Conservation (phyloP, 2,329 filamentous ascomycete genomes). For the Catunica adiposa region DNA sequence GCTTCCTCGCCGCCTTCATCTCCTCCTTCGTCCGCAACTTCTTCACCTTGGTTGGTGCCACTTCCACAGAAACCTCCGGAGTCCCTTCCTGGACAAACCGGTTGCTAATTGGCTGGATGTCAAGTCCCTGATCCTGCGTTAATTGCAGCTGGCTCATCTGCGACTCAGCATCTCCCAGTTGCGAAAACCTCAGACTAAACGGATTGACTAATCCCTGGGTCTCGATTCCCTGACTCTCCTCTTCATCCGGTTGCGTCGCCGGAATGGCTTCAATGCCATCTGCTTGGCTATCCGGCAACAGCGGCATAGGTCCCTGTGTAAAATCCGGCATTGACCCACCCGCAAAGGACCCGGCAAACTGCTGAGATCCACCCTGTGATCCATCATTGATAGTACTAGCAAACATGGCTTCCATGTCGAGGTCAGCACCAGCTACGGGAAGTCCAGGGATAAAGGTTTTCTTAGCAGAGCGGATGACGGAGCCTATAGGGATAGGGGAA, state of each 20-base stretch:
- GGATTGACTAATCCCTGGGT: constrained; percentile 10
- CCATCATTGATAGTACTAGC: constrained; percentile 60
- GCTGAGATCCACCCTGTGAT: constrained; percentile 30
- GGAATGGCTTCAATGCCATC: constrained; percentile 26
- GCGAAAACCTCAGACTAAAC: constrained; percentile 28
- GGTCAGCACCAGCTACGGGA: constrained; percentile 41
- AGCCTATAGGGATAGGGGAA: constrained; percentile 37
- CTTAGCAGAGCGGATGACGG: constrained; percentile 49
- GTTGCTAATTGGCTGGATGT: constrained; percentile 53
- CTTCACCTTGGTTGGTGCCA: neutral
- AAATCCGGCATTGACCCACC: constrained; percentile 12
- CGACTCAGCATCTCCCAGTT: constrained; percentile 46
- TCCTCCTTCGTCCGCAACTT: constrained; percentile 29
- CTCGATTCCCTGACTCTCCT: constrained; percentile 21
- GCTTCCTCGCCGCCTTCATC: constrained; percentile 16
- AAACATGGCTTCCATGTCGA: constrained; percentile 80
- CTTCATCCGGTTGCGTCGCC: constrained; percentile 22
- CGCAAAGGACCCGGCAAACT: constrained; percentile 17
- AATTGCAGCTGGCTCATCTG: constrained; percentile 12
- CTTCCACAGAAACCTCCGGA: neutral
- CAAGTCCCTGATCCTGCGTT: constrained; percentile 72
- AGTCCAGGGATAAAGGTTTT: constrained; percentile 56
- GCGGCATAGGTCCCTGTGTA: constrained; percentile 16
- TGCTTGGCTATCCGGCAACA: constrained; percentile 19
- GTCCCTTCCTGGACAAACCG: constrained; percentile 46